These are phyloP conservation scores for Phytophthora crassamura DNA, from an alignment of 352 stramenopile species.

Conservation along the genomic window DNA sequence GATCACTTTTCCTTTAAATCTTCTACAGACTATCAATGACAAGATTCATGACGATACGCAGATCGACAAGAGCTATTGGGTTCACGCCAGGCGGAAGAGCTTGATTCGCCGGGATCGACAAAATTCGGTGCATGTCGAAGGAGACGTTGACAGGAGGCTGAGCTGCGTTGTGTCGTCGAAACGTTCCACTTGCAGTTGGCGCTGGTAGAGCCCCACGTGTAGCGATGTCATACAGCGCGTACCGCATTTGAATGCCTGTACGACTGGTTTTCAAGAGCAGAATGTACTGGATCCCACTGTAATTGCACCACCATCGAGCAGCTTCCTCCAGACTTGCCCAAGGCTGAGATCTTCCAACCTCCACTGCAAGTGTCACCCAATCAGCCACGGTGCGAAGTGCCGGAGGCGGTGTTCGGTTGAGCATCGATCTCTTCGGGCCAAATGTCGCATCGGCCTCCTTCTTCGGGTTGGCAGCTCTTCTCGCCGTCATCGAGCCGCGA, in stretches of 20 bases:
- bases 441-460: constrained; percentile 2
- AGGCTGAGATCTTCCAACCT: constrained; percentile 1
- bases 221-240: constrained; percentile 4
- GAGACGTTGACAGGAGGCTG: constrained; percentile 16
- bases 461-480: background rate
- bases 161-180: constrained; percentile 7
- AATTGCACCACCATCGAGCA: constrained; percentile 12
- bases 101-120: background rate
- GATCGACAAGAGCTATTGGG: background rate
- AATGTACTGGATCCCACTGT: constrained; percentile 20
- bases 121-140: background rate
- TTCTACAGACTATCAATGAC: background rate
- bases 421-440: background rate
- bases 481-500: constrained; percentile 11
- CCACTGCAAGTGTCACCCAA: constrained; percentile 11
- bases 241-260: constrained; percentile 1
- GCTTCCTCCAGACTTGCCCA: background rate
- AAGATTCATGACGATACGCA: constrained; percentile 1
- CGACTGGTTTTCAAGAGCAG: constrained; percentile 19
- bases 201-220: constrained; percentile 6
- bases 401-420: constrained; percentile 6
- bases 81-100: constrained; percentile 1
- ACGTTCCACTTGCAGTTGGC: constrained; percentile 9
- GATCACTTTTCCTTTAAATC: no score
- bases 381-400: constrained; percentile 8